Evolutionary conservation across 2,329 filamentous ascomycete species (phyloP).

Genomic region (Aspergillus spinulosporus): DNA sequence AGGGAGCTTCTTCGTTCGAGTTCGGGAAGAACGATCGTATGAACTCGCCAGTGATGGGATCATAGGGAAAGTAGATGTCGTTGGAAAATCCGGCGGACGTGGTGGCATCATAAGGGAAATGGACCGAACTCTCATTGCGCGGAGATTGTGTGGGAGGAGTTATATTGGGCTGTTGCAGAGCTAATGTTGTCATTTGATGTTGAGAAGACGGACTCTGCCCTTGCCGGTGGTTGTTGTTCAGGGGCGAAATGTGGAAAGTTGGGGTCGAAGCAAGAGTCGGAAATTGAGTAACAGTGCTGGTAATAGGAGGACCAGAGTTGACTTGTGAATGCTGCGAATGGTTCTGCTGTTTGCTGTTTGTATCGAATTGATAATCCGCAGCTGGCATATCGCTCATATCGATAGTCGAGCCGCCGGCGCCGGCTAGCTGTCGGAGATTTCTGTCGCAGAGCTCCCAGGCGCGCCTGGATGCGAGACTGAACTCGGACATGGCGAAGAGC

Average conservation of each 20-base stretch:
- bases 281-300: background rate
- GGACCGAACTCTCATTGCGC: background rate
- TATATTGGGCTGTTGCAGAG: background rate
- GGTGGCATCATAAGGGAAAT: background rate
- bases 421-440: conserved; percentile 36
- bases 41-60: conserved; percentile 41
- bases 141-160: background rate
- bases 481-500: conserved; percentile 44
- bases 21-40: conserved; percentile 42
- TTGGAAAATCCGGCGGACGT: conserved; percentile 2
- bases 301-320: background rate
- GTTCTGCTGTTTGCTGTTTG: conserved; percentile 14
- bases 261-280: background rate
- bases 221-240: background rate
- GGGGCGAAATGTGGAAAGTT: background rate
- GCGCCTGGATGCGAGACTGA: conserved; percentile 41
- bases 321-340: background rate
- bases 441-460: conserved; percentile 46
- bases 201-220: background rate
- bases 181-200: background rate
- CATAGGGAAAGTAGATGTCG: conserved; percentile 41
- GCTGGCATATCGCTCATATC: conserved; percentile 39
- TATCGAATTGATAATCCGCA: conserved; percentile 19
- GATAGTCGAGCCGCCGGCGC: conserved; percentile 35
- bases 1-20: conserved; percentile 28